Evolutionary conservation across 352 stramenopile genomes (phyloP), one percentile per base, ranked within the genome.

Genomic region (Peronospora destructor): DNA sequence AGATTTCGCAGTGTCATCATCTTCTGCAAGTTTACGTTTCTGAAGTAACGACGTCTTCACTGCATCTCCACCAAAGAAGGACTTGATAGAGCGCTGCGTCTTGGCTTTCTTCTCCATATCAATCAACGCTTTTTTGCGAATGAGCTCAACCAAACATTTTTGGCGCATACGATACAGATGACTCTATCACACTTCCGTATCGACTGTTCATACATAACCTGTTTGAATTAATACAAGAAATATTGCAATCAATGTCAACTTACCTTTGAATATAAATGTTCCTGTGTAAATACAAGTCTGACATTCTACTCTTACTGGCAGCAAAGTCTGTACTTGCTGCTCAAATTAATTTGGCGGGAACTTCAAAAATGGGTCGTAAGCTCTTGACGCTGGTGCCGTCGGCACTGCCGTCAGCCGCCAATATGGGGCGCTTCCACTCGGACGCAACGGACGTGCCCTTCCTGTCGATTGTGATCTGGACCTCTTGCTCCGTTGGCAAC

Each of bases 401-500:
- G 43, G 49, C 36, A 4, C 50, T 79, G 45, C 55, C 64, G 12
- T 56, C 49, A 11, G 59, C 52, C 28, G 54, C 49, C 28, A 64
- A 64, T 42, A 70, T 90, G 33, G 61, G 61, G 45, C 79, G 79
- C 11, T 90, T 90, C 65, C 76, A 87, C 30, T 57, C 61, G n/a
- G 74, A 85, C 38, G 79, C 79, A 11, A 62, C 56, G 0, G 66
- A 90, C 13, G 29, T 50, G 0, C 70, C 78, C 13, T 57, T 90
- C 29, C 68, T 80, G 19, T 61, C 58, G 2, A 52, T 86, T 1
- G 68, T 76, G 13, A 49, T 59, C 28, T 90, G 79, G 79, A 73
- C 64, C n/a, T 64, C 23, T 11, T 53, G 38, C 30, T 23, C 46
- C 6, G 37, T 25, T 50, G 48, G 19, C 13, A 19, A 37, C 3